phyloP scores from a whole-genome alignment of 1,139 yeast species.

The Saccharomyces uvarum region DNA sequence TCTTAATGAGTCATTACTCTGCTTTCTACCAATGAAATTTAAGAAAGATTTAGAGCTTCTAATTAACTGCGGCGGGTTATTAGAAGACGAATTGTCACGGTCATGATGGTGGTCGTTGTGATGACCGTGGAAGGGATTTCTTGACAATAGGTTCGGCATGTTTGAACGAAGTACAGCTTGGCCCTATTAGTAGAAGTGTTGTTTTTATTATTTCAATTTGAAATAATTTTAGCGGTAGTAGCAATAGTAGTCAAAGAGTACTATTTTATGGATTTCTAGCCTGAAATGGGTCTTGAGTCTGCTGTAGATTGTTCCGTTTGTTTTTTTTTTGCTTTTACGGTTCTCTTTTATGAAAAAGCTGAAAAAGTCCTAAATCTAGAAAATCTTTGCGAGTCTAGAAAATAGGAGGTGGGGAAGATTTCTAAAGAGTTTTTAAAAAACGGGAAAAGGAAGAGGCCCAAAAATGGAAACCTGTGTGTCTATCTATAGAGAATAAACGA shows the following conservation, averaged over 20 bases:
- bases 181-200: background rate
- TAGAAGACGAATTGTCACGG: slow-evolving; percentile 1
- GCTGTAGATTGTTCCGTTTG: background rate
- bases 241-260: background rate
- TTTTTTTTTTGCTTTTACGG: background rate
- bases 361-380: background rate
- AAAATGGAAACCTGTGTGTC: background rate
- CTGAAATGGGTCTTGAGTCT: background rate
- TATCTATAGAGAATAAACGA: background rate
- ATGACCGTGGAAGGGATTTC: slow-evolving; percentile 23
- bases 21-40: slow-evolving; percentile 24
- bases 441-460: background rate
- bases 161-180: background rate
- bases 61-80: slow-evolving; percentile 11
- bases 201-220: background rate
- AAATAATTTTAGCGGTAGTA: background rate
- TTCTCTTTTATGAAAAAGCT: background rate
- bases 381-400: background rate
- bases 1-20: slow-evolving; percentile 24
- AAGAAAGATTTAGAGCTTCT: slow-evolving; percentile 24
- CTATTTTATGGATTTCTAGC: background rate
- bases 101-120: slow-evolving; percentile 11
- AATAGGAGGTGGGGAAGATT: background rate
- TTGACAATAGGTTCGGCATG: slow-evolving; percentile 22
- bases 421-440: background rate